A percentile compares a stretch with the other conserved stretches of the same genome.
Conservation (phyloP, 805 yeast species). For the Yamadazyma paraphyllophila region DNA sequence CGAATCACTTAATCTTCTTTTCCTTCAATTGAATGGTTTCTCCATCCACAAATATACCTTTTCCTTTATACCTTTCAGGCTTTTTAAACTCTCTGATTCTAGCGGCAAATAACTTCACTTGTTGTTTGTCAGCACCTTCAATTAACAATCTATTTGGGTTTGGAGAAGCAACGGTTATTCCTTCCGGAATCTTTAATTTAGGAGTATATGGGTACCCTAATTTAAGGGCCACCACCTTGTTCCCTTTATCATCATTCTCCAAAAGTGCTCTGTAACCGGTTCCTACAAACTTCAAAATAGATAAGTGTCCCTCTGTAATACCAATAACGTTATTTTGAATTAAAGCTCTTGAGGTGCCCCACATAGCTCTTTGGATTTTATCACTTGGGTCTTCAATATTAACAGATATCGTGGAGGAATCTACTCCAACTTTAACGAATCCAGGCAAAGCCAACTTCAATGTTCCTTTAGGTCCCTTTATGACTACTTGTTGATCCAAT, state of each 20-base stretch:
- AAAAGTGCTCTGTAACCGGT: slow-evolving; percentile 92
- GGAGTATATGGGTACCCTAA: slow-evolving; percentile 86
- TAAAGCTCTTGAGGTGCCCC: slow-evolving; percentile 91
- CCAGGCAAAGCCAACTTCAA: slow-evolving; percentile 67
- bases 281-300: slow-evolving; percentile 86
- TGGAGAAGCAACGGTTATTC: slow-evolving; percentile 72
- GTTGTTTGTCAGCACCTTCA: slow-evolving; percentile 86
- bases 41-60: slow-evolving; percentile 89
- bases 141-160: slow-evolving; percentile 80
- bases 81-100: slow-evolving; percentile 81
- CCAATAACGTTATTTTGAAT: slow-evolving; percentile 80
- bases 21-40: slow-evolving; percentile 90
- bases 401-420: slow-evolving; percentile 44
- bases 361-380: slow-evolving; percentile 77
- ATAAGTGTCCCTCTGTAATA: slow-evolving; percentile 88
- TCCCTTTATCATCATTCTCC: slow-evolving; percentile 51
- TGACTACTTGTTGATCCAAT: slow-evolving; percentile 56
- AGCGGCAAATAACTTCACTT: slow-evolving; percentile 85
- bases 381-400: slow-evolving; percentile 53
- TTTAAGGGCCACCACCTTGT: slow-evolving; percentile 66
- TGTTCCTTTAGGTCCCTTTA: slow-evolving; percentile 78
- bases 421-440: slow-evolving; percentile 51
- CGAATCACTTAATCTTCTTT: slow-evolving; percentile 81
- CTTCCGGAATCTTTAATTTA: slow-evolving; percentile 73
- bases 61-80: slow-evolving; percentile 98